Evolutionary conservation across 2,329 filamentous ascomycete genomes (phyloP).

Genomic region (Diplodia mutila): DNA sequence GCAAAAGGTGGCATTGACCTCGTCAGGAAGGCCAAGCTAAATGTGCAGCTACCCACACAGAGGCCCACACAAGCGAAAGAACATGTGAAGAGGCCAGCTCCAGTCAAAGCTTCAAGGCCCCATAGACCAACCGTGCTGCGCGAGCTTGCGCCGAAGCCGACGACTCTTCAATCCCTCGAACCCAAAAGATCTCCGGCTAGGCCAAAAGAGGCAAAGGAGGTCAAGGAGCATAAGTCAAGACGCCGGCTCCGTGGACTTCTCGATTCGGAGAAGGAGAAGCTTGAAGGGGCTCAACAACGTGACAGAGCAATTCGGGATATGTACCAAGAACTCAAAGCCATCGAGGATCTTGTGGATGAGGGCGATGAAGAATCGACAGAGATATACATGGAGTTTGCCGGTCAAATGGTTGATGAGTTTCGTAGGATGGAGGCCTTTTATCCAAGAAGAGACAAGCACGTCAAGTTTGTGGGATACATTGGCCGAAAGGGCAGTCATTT

Average conservation of each 20-base stretch:
- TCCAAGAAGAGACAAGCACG: conserved; percentile 53
- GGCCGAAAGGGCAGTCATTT: conserved; percentile 33
- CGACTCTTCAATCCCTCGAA: conserved; percentile 20
- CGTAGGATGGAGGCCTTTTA: conserved; percentile 64
- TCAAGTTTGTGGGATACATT: conserved; percentile 43
- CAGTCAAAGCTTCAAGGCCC: background rate
- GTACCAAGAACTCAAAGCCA: conserved; percentile 51
- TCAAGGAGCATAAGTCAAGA: conserved; percentile 10
- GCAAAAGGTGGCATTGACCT: conserved; percentile 59
- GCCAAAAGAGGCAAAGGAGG: conserved; percentile 5
- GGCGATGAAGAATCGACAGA: conserved; percentile 56
- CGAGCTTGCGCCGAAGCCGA: conserved; percentile 18
- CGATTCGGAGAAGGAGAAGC: conserved; percentile 17
- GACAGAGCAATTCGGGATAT: conserved; percentile 45
- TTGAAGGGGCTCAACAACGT: conserved; percentile 35
- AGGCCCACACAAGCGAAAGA: conserved; percentile 10
- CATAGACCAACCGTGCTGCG: background rate
- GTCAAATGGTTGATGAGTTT: conserved; percentile 63
- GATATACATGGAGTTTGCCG: conserved; percentile 63
- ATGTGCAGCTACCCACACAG: conserved; percentile 25
- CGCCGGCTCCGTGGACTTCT: conserved; percentile 22
- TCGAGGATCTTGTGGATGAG: conserved; percentile 47
- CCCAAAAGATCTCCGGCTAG: background rate
- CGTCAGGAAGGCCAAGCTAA: conserved; percentile 50
- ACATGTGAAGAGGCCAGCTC: background rate